These are phyloP conservation scores for Fusarium illudens DNA, from an alignment of 2,329 filamentous ascomycete species.

Conservation along the genomic window DNA sequence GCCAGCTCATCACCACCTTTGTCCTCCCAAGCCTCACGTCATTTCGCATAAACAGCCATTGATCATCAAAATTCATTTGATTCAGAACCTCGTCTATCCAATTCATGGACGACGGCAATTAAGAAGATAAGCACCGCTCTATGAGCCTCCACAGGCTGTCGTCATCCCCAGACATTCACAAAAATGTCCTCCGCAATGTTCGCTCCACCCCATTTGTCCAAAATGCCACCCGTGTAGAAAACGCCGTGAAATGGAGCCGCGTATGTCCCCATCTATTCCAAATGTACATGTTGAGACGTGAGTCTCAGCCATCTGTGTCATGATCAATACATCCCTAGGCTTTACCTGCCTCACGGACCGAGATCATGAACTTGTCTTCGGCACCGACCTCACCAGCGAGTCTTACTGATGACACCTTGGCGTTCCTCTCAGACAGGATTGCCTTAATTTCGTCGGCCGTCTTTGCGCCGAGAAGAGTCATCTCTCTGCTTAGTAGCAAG, in stretches of 20 bases:
- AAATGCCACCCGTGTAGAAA: constrained; percentile 33
- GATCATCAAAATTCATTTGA: constrained; percentile 13
- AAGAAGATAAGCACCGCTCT: constrained; percentile 34
- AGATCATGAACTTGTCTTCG: constrained; percentile 55
- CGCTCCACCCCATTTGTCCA: constrained; percentile 25
- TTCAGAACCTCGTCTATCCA: constrained; percentile 34
- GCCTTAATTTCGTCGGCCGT: constrained; percentile 55
- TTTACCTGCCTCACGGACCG: constrained; percentile 49
- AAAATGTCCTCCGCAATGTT: constrained; percentile 24
- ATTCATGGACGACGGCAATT: constrained; percentile 21
- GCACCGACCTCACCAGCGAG: constrained; percentile 54
- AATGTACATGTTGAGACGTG: constrained; percentile 37
- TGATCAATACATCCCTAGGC: constrained; percentile 32
- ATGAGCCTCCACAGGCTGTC: constrained; percentile 10
- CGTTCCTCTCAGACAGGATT: constrained; percentile 46
- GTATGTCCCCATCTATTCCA: constrained; percentile 40
- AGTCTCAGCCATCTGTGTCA: constrained; percentile 14
- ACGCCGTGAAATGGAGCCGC: constrained; percentile 38
- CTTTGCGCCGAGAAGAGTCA: constrained; percentile 58
- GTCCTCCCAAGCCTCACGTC: constrained; percentile 1
- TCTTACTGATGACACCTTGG: constrained; percentile 43
- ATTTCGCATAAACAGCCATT: not conserved
- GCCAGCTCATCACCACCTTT: not conserved
- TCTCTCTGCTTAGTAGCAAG: constrained; percentile 64
- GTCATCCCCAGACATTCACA: constrained; percentile 20